Conservation (phyloP, 2,329 filamentous ascomycete species). For the Monilinia vaccinii-corymbosi region DNA sequence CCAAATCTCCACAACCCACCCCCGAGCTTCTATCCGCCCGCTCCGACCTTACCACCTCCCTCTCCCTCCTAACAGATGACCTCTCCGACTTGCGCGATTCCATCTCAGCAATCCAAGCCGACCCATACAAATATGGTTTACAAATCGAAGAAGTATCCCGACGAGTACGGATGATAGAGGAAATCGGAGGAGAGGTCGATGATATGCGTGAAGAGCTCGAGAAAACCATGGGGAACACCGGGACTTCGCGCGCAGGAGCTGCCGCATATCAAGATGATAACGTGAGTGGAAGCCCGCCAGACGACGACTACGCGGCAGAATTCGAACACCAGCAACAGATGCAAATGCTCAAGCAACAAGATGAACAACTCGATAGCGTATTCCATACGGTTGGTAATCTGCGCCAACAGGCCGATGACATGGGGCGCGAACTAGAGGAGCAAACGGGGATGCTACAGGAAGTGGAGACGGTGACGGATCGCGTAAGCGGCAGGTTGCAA, state of each 20-base stretch:
- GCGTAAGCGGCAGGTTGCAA: constrained; percentile 77
- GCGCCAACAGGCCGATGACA: constrained; percentile 82
- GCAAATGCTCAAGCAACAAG: constrained; percentile 90
- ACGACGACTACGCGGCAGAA: constrained; percentile 49
- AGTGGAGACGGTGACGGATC: constrained; percentile 75
- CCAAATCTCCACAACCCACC: constrained; percentile 44
- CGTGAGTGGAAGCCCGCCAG: constrained; percentile 26
- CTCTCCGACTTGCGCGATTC: constrained; percentile 81
- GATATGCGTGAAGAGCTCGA: constrained; percentile 79
- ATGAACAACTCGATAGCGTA: constrained; percentile 84
- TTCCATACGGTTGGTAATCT: constrained; percentile 89
- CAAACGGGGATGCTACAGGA: constrained; percentile 82
- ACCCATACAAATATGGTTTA: constrained; percentile 81
- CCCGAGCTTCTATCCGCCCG: constrained; percentile 79
- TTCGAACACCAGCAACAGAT: constrained; percentile 89
- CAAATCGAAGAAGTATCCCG: constrained; percentile 73
- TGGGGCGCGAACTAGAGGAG: constrained; percentile 94
- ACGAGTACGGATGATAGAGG: constrained; percentile 72
- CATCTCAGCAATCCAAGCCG: constrained; percentile 77
- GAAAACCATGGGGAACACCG: constrained; percentile 41
- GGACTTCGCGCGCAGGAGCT: constrained; percentile 23
- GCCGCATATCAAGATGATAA: constrained; percentile 5
- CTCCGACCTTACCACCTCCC: constrained; percentile 55
- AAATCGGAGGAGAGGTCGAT: constrained; percentile 81
- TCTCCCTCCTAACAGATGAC: constrained; percentile 68